Evolutionary conservation across 495 filamentous ascomycete species (phyloP).

Genomic region (Thozetella sp.): DNA sequence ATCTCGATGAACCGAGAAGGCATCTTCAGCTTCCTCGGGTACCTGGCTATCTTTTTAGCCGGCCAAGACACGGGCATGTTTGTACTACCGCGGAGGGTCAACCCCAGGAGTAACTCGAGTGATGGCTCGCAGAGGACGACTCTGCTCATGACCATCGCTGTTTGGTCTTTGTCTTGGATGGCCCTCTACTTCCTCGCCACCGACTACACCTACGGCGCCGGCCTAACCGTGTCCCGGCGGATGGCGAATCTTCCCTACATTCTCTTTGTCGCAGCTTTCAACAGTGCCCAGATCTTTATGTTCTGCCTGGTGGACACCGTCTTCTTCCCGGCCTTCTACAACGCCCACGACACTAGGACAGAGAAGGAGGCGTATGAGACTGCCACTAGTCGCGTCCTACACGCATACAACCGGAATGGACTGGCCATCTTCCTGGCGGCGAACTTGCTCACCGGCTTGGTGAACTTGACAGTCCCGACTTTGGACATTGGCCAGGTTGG

Average conservation of each 20-base stretch:
- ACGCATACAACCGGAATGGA: conserved; percentile 87
- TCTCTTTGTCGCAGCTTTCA: conserved; percentile 89
- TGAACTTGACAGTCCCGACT: conserved; percentile 85
- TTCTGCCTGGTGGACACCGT: conserved; percentile 77
- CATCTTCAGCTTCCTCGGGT: conserved; percentile 89
- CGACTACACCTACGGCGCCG: conserved; percentile 67
- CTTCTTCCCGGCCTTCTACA: conserved; percentile 74
- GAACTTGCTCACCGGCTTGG: conserved; percentile 84
- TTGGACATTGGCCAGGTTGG: conserved; percentile 61
- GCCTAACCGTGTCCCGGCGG: conserved; percentile 78
- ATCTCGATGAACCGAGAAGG: conserved; percentile 92
- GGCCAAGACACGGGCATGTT: conserved; percentile 82
- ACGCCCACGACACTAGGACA: conserved; percentile 41
- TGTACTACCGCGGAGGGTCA: conserved; percentile 66
- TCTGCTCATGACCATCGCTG: conserved; percentile 60
- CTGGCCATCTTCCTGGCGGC: conserved; percentile 84
- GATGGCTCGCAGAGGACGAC: conserved; percentile 42
- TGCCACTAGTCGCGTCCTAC: conserved; percentile 76
- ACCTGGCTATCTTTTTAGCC: conserved; percentile 91
- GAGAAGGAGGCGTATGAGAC: conserved; percentile 61
- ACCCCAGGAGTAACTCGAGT: conserved; percentile 29
- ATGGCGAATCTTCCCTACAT: conserved; percentile 94
- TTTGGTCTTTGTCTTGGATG: conserved; percentile 67
- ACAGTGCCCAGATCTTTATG: conserved; percentile 73
- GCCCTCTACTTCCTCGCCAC: conserved; percentile 67